Conservation (phyloP, 306 rosid species). For the Quercus dentata region DNA sequence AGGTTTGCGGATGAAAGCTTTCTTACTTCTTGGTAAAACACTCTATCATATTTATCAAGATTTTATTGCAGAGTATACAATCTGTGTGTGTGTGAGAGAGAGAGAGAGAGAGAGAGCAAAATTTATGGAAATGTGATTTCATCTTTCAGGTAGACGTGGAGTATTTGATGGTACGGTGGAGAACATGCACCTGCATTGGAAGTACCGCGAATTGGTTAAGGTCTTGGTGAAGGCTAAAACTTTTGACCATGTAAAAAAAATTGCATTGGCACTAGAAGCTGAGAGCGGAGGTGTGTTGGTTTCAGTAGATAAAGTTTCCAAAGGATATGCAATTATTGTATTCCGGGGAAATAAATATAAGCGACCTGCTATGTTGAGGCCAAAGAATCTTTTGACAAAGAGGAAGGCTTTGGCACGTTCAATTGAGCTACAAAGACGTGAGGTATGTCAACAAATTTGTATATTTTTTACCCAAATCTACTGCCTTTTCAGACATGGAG, state of each 20-base stretch:
- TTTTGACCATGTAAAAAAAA: slow-evolving; percentile 78
- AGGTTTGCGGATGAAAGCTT: slow-evolving; percentile 97
- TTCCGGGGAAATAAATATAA: slow-evolving; percentile 80
- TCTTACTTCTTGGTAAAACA: slow-evolving; percentile 82
- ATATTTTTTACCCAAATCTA: not conserved
- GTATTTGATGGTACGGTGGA: slow-evolving; percentile 96
- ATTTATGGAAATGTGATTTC: slow-evolving; percentile 29
- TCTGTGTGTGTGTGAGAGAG: too few species aligned
- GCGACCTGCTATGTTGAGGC: slow-evolving; percentile 81
- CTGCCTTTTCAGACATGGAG: slow-evolving; percentile 2
- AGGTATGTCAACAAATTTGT: slow-evolving; percentile 46
- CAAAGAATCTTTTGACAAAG: slow-evolving; percentile 94
- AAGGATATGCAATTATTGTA: slow-evolving; percentile 73
- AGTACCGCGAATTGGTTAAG: slow-evolving; percentile 88
- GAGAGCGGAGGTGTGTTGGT: slow-evolving; percentile 94
- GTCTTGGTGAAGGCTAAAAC: slow-evolving; percentile 69
- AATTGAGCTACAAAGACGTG: slow-evolving; percentile 89
- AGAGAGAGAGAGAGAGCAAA: not conserved
- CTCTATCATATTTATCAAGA: not conserved
- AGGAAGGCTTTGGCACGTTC: slow-evolving; percentile 96
- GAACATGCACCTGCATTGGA: slow-evolving; percentile 99
- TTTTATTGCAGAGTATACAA: not conserved
- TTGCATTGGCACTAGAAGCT: slow-evolving; percentile 93
- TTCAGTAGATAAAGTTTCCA: slow-evolving; percentile 87
- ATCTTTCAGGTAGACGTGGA: slow-evolving; percentile 85